phyloP scores from a whole-genome alignment of 2,329 filamentous ascomycete genomes.

The Fusarium robinianum region DNA sequence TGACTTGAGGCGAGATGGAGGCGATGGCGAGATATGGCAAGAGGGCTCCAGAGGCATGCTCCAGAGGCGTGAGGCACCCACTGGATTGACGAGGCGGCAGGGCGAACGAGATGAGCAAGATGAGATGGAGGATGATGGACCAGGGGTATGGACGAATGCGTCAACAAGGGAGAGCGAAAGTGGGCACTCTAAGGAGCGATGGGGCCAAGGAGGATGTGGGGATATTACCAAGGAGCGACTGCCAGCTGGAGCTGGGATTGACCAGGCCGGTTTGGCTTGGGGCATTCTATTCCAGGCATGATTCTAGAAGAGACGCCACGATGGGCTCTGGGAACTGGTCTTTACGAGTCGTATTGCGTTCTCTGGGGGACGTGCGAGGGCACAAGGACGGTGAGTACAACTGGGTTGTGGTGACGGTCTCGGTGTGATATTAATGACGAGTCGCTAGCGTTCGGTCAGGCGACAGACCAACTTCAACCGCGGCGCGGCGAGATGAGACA shows the following conservation, averaged over 20 bases:
- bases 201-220: constrained; percentile 28
- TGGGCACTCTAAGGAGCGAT: constrained; percentile 9
- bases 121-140: constrained; percentile 30
- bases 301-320: constrained; percentile 37
- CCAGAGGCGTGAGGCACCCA: constrained; percentile 7
- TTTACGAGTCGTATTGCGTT: constrained; percentile 11
- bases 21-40: constrained; percentile 8
- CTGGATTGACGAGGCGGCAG: constrained; percentile 26
- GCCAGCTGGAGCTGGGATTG: constrained; percentile 20
- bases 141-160: constrained; percentile 19
- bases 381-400: constrained; percentile 23
- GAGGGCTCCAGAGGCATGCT: constrained; percentile 3
- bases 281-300: constrained; percentile 32
- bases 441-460: constrained; percentile 21
- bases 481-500: constrained; percentile 29
- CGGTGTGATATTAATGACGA: constrained; percentile 31
- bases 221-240: constrained; percentile 29
- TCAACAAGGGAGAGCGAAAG: constrained; percentile 26
- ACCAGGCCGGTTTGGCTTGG: constrained; percentile 22
- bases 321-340: constrained; percentile 5
- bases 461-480: no score
- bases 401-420: constrained; percentile 24
- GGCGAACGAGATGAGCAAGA: constrained; percentile 33
- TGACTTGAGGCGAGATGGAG: constrained; percentile 6
- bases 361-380: constrained; percentile 13